phyloP scores from a whole-genome alignment of 2,329 filamentous ascomycete genomes.

The Stagonosporopsis rhizophila region DNA sequence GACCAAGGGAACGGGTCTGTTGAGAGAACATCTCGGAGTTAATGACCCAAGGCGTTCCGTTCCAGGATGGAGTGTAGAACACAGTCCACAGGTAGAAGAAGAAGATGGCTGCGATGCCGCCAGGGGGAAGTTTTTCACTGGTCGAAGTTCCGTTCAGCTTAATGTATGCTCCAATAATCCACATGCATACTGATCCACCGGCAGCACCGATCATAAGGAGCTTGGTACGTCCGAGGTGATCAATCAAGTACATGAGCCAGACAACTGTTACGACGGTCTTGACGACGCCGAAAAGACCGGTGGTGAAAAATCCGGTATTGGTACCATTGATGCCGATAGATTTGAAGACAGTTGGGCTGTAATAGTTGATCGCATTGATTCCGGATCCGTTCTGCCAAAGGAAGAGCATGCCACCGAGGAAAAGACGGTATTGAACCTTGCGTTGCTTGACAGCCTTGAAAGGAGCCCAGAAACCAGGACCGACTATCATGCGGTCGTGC shows the following conservation, averaged over 20 bases:
- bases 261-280: slow-evolving; percentile 73
- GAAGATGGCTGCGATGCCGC: slow-evolving; percentile 68
- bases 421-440: slow-evolving; percentile 72
- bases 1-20: slow-evolving; percentile 69
- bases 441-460: slow-evolving; percentile 46
- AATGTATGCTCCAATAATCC: slow-evolving; percentile 69
- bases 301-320: slow-evolving; percentile 69
- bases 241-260: slow-evolving; percentile 74
- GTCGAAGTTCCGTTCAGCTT: slow-evolving; percentile 55
- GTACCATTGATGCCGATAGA: slow-evolving; percentile 68
- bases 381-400: slow-evolving; percentile 79
- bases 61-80: slow-evolving; percentile 75
- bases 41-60: slow-evolving; percentile 77
- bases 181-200: slow-evolving; percentile 70
- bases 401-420: slow-evolving; percentile 77
- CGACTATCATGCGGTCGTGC: slow-evolving; percentile 67
- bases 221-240: slow-evolving; percentile 67
- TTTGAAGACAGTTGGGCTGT: slow-evolving; percentile 74
- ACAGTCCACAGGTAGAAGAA: slow-evolving; percentile 79
- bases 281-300: slow-evolving; percentile 78
- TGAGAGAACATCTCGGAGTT: slow-evolving; percentile 78
- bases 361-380: slow-evolving; percentile 79
- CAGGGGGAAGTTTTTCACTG: slow-evolving; percentile 48
- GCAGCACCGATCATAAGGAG: slow-evolving; percentile 70
- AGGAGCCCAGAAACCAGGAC: slow-evolving; percentile 73